phyloP scores from a whole-genome alignment of 2,329 filamentous ascomycete species.

The Chaetomium globosum region DNA sequence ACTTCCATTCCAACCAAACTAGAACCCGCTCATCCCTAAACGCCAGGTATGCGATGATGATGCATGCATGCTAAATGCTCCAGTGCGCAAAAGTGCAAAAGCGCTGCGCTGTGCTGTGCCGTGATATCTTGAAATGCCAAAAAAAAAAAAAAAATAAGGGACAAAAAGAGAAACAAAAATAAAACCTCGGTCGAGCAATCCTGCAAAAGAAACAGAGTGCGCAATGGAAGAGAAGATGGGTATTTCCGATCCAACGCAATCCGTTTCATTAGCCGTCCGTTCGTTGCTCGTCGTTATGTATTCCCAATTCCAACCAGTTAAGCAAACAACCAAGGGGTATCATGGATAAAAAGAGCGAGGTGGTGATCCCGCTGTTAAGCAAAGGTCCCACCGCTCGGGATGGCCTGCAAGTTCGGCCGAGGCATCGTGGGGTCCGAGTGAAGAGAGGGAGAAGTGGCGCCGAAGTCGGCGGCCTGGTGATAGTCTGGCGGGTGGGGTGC shows the following conservation, averaged over 20 bases:
- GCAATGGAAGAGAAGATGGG: conserved; percentile 16
- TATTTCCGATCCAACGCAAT: conserved; percentile 10
- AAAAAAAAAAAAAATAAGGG: conserved; percentile 30
- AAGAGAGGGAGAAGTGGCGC: conserved; percentile 43
- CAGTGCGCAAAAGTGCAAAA: conserved; percentile 17
- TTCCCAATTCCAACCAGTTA: neutral
- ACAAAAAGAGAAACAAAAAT: conserved; percentile 35
- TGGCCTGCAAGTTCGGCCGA: conserved; percentile 50
- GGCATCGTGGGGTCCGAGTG: conserved; percentile 43
- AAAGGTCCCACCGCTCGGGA: conserved; percentile 57
- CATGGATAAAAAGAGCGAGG: neutral
- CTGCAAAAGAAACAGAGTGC: conserved; percentile 24
- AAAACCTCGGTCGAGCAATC: conserved; percentile 23
- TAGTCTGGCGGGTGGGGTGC: conserved; percentile 45
- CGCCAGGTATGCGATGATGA: conserved; percentile 15
- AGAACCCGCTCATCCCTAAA: conserved; percentile 5
- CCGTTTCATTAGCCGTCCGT: conserved; percentile 3
- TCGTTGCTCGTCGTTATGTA: neutral
- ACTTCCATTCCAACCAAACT: neutral
- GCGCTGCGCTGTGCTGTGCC: conserved; percentile 7
- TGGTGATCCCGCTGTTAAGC: conserved; percentile 41
- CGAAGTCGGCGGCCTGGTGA: conserved; percentile 45
- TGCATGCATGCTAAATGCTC: conserved; percentile 24
- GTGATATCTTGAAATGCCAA: conserved; percentile 23
- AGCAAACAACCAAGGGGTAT: conserved; percentile 24